phyloP scores from a whole-genome alignment of 2,329 filamentous ascomycete species.

The Trichoderma koningiopsis region DNA sequence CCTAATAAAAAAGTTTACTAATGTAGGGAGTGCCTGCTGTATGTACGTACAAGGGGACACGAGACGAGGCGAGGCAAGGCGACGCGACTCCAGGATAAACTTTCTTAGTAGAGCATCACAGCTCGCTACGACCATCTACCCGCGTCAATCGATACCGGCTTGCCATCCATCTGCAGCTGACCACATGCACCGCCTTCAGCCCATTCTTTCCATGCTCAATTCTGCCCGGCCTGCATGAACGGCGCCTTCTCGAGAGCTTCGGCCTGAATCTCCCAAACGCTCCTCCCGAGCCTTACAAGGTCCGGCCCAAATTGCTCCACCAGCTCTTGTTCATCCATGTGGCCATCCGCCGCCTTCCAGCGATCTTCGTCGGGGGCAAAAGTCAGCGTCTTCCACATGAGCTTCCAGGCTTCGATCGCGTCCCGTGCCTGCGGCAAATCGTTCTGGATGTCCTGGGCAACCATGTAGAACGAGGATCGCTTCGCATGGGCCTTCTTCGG shows the following conservation, averaged over 20 bases:
- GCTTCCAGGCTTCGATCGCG: constrained; percentile 46
- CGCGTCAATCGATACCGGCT: background rate
- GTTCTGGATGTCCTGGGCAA: constrained; percentile 48
- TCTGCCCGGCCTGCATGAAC: constrained; percentile 31
- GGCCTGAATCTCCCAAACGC: constrained; percentile 42
- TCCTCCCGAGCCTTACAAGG: constrained; percentile 37
- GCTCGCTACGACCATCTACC: background rate
- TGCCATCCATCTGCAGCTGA: background rate
- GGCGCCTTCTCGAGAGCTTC: constrained; percentile 36
- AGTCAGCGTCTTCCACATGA: constrained; percentile 43
- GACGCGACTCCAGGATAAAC: background rate
- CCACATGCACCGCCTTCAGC: constrained; percentile 1
- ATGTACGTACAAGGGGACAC: background rate
- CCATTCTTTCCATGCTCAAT: constrained; percentile 3
- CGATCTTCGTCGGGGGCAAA: constrained; percentile 39
- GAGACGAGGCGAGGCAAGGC: background rate
- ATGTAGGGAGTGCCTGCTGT: background rate
- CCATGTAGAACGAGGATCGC: constrained; percentile 55
- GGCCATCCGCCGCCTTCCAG: background rate
- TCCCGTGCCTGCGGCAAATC: constrained; percentile 35
- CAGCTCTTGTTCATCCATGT: constrained; percentile 29
- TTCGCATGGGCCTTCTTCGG: constrained; percentile 43
- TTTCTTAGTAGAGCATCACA: background rate
- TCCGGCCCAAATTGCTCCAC: constrained; percentile 41
- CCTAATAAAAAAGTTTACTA: constrained; percentile 14